Percentiles rank a stretch among this genome's conserved stretches.
Conservation (phyloP, 768 basidiomycete species). For the Collybiopsis confluens region DNA sequence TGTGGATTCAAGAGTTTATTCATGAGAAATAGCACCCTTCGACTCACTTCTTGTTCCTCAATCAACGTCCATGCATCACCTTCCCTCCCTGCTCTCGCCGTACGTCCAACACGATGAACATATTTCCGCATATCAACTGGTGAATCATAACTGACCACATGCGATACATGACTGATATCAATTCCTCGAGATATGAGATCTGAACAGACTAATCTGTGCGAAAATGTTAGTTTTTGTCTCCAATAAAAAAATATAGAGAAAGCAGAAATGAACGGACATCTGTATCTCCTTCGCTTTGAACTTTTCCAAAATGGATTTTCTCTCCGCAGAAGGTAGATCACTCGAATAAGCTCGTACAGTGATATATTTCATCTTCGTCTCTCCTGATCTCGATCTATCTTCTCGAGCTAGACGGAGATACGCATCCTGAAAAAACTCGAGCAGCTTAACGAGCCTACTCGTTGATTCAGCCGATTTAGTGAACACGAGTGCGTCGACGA, state of each 20-base stretch:
- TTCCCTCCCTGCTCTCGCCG: constrained; percentile 84
- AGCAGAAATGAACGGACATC: constrained; percentile 49
- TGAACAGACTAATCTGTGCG: constrained; percentile 90
- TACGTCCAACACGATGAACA: constrained; percentile 94
- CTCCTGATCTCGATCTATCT: constrained; percentile 15
- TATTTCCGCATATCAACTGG: constrained; percentile 99
- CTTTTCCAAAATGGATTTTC: constrained; percentile 71
- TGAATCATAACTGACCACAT: constrained; percentile 93
- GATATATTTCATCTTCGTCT: constrained; percentile 26
- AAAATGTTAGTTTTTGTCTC: background rate
- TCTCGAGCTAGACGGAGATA: no score
- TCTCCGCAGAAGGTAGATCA: constrained; percentile 69
- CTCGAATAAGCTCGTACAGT: constrained; percentile 79
- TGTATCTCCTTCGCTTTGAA: constrained; percentile 82
- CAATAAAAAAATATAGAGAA: constrained; percentile 4
- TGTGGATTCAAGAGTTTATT: no score
- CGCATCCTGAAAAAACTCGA: constrained; percentile 75
- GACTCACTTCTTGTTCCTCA: constrained; percentile 91
- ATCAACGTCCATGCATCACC: constrained; percentile 95
- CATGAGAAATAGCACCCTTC: no score
- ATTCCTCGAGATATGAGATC: constrained; percentile 95
- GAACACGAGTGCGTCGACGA: constrained; percentile 81
- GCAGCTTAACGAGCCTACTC: constrained; percentile 70
- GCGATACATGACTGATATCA: constrained; percentile 86
- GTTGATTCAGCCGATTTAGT: constrained; percentile 97